Conservation (phyloP, 768 basidiomycete genomes). For the Cyclocybe cylindracea region DNA sequence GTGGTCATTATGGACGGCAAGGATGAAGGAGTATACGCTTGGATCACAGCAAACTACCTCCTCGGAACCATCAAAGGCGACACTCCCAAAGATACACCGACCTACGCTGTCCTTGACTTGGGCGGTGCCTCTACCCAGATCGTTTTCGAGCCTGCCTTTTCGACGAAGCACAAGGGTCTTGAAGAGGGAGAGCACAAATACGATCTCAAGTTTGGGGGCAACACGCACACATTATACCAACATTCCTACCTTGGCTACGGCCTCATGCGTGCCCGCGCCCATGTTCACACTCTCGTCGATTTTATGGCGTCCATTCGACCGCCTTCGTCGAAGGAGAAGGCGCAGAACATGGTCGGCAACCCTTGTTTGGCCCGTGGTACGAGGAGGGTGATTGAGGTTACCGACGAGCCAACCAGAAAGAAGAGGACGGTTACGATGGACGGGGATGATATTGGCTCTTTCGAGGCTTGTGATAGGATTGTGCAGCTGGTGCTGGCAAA, state of each 20-base stretch:
- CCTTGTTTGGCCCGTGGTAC: conserved; percentile 81
- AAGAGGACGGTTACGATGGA: conserved; percentile 78
- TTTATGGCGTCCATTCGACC: conserved; percentile 65
- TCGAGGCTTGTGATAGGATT: conserved; percentile 82
- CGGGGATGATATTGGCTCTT: conserved; percentile 79
- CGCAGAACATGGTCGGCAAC: conserved; percentile 51
- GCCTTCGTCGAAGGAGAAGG: conserved; percentile 17
- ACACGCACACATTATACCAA: conserved; percentile 81
- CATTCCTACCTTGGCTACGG: conserved; percentile 98
- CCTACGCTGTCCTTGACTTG: conserved; percentile 92
- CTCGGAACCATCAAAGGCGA: conserved; percentile 68
- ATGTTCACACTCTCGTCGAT: conserved; percentile 88
- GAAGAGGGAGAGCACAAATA: conserved; percentile 93
- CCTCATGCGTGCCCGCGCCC: conserved; percentile 81
- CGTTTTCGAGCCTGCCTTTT: conserved; percentile 84
- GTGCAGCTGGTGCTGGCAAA: conserved; percentile 92
- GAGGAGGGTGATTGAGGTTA: conserved; percentile 61
- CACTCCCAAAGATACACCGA: conserved; percentile 41
- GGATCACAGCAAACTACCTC: conserved; percentile 97
- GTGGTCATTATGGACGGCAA: conserved; percentile 93
- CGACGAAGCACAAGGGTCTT: conserved; percentile 34
- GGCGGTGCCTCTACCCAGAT: conserved; percentile 98
- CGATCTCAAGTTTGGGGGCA: conserved; percentile 73
- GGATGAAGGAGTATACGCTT: conserved; percentile 98
- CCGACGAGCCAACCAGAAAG: conserved; percentile 39